Conservation (phyloP, 345 rosid genomes). For the Leavenworthia alabamica region DNA sequence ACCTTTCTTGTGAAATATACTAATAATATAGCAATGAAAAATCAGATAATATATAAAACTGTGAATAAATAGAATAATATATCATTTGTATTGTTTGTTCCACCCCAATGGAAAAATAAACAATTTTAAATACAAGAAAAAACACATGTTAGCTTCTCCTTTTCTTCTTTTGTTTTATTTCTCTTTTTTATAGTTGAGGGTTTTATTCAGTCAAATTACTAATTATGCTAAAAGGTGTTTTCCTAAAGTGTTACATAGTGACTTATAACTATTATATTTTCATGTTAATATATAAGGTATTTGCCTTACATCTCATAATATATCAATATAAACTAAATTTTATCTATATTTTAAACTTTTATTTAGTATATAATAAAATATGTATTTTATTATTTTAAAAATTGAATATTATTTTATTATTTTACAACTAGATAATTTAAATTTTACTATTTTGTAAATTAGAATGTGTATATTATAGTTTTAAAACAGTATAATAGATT, state of each 20-base stretch:
- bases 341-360: too few species aligned
- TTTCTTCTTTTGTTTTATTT: conserved; percentile 7
- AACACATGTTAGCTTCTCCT: conserved; percentile 25
- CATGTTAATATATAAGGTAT: not conserved
- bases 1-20: not conserved
- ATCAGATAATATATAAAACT: not conserved
- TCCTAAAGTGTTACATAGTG: conserved; percentile 7
- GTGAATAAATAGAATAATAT: not conserved
- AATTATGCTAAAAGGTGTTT: conserved; percentile 21
- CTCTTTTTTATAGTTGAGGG: not conserved
- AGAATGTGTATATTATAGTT: too few species aligned
- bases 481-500: too few species aligned
- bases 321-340: too few species aligned
- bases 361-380: too few species aligned
- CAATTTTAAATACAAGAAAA: conserved; percentile 1
- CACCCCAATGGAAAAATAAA: conserved; percentile 11
- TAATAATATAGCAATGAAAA: not conserved
- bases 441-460: too few species aligned
- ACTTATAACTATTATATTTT: not conserved
- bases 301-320: too few species aligned
- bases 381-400: too few species aligned
- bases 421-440: too few species aligned
- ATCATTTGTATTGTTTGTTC: not conserved
- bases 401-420: too few species aligned
- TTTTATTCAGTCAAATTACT: conserved; percentile 22